phyloP scores from a whole-genome alignment of 2,329 filamentous ascomycete species.

The Diatrype stigma region DNA sequence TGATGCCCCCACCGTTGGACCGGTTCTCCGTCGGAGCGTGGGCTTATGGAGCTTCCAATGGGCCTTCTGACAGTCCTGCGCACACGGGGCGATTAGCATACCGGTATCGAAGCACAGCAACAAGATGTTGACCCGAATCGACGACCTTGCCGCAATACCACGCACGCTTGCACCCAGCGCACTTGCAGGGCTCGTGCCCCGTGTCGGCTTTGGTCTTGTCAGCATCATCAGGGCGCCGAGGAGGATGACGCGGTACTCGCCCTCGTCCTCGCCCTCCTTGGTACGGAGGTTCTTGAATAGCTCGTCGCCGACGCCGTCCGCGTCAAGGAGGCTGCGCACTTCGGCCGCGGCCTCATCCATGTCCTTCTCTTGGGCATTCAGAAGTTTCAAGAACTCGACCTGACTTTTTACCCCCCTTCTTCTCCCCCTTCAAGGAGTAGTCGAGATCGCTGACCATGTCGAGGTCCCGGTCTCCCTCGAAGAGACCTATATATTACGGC shows the following conservation, averaged over 20 bases:
- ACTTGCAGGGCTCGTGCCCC: not conserved
- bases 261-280: not conserved
- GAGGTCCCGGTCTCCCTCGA: not conserved
- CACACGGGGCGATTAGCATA: not conserved
- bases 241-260: not conserved
- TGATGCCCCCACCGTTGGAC: no score
- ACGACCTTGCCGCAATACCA: not conserved
- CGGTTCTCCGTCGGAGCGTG: not conserved
- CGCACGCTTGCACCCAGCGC: not conserved
- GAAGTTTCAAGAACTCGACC: not conserved
- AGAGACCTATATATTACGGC: not conserved
- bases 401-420: not conserved
- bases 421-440: not conserved
- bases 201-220: not conserved
- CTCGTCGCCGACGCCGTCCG: not conserved
- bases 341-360: not conserved
- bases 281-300: not conserved
- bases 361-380: not conserved
- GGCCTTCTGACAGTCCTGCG: not conserved
- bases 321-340: not conserved
- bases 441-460: not conserved
- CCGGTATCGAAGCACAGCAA: not conserved
- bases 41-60: not conserved
- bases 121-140: not conserved
- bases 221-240: not conserved